Conservation (phyloP, 2,329 filamentous ascomycete genomes). For the Epichloe gansuensis region DNA sequence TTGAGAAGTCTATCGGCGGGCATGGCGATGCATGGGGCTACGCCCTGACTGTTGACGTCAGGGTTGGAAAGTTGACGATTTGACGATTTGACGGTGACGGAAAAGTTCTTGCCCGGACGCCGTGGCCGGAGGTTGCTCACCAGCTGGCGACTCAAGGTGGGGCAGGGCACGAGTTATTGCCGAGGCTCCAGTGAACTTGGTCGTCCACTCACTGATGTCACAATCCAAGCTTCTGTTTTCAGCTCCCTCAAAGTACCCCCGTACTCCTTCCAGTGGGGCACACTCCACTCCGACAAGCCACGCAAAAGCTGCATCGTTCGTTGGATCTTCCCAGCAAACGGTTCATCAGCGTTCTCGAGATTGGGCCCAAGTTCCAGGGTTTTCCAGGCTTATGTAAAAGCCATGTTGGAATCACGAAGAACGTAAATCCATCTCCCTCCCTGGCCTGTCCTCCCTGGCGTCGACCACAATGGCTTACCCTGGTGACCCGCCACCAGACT, state of each 20-base stretch:
- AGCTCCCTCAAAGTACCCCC: neutral
- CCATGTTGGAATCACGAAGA: neutral
- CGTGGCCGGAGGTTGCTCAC: too few relatives aligned
- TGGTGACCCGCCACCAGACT: constrained; percentile 32
- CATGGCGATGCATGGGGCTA: constrained; percentile 30
- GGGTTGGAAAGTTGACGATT: too few relatives aligned
- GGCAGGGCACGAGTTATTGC: constrained; percentile 9
- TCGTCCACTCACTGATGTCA: neutral
- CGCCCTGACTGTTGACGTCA: neutral
- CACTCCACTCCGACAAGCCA: neutral
- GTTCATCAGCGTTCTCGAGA: neutral
- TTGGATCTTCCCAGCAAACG: neutral
- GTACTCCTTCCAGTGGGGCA: too few relatives aligned
- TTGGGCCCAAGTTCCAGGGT: neutral
- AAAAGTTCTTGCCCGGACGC: too few relatives aligned
- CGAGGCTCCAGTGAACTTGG: constrained; percentile 14
- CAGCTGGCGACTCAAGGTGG: too few relatives aligned
- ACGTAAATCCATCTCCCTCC: neutral
- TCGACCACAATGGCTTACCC: constrained; percentile 5
- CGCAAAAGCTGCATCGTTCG: neutral
- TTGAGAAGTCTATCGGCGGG: constrained; percentile 55
- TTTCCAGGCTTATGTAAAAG: neutral
- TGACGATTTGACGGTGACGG: too few relatives aligned
- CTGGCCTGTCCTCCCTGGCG: neutral
- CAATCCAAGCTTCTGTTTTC: neutral